Evolutionary conservation across 441 rosid genomes (phyloP).

Genomic region (Pelargonium exstipulatum): DNA sequence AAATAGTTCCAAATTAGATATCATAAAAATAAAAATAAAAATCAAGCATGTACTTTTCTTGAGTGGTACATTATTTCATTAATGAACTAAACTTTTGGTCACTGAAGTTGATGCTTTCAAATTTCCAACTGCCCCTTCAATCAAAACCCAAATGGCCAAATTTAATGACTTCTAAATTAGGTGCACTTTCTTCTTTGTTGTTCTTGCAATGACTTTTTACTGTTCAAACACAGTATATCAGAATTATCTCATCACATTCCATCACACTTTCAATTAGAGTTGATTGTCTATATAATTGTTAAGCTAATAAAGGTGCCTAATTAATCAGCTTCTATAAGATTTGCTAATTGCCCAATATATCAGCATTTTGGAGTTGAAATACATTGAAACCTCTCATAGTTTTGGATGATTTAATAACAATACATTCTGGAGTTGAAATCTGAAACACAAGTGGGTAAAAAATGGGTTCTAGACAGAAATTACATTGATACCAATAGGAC

Average conservation of each 20-base stretch:
- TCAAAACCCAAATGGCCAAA: neutral
- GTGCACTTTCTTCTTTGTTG: neutral
- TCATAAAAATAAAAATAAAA: neutral
- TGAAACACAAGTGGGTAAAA: neutral
- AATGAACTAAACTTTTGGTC: neutral
- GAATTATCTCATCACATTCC: neutral
- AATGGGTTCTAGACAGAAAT: slow-evolving; percentile 23
- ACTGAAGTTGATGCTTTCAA: slow-evolving; percentile 3
- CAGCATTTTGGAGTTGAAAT: too few relatives aligned
- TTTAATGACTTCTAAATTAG: neutral
- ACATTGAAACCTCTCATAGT: neutral
- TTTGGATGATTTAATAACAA: neutral
- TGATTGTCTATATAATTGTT: too few relatives aligned
- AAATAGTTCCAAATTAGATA: neutral
- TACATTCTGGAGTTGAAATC: neutral
- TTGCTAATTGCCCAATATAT: too few relatives aligned
- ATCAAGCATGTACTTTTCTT: neutral
- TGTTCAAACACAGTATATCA: neutral
- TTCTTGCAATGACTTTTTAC: neutral
- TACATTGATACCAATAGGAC: slow-evolving; percentile 42
- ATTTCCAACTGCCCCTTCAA: neutral
- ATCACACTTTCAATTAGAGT: too few relatives aligned
- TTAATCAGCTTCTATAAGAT: too few relatives aligned
- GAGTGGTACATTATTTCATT: neutral
- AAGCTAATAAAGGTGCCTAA: too few relatives aligned